Evolutionary conservation across 768 basidiomycete genomes (phyloP), one percentile per base, ranked within the genome.

Genomic region (Macrocybe gigantea): DNA sequence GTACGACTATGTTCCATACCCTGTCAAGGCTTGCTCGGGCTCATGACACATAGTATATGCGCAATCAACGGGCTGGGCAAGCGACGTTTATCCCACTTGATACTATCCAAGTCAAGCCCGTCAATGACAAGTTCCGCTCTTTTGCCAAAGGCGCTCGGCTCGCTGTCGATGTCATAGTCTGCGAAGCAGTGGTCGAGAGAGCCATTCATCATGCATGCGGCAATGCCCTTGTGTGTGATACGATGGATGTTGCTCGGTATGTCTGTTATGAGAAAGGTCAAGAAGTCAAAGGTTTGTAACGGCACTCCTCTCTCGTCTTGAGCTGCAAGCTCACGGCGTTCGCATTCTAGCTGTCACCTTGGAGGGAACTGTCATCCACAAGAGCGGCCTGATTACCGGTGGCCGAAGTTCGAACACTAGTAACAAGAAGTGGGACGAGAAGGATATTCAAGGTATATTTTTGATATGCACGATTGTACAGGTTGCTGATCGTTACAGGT

Each of bases 21-120:
- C 29, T 29, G 36, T 34, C 40, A 34, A 14, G 14, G 32, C 37
- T 41, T n/a, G 29, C 12, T 11, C 22, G 31, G 6, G 31, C 22
- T 12, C 34, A 31, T 33, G 45, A 32, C 39, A 3, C 45, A 1
- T 56, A 93, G 87, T 97, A 96, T 64, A 81, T 99, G 80, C 86
- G 93, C 52, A 93, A 87, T 51, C 93, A 96, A 65, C 87, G 94
- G 33, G 83, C 88, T 0, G 96, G 95, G 1, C 91, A 93, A 67
- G 95, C 95, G 9, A 99, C 96, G 0, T 98, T 98, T 70, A 88
- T 99, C 40, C 96, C 96, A 0, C 83, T 99, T n/a, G 95, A 98
- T 63, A 94, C 93, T 7, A 95, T 98, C 55, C 90, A 93, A 60
- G 86, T 87, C 33, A 97, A 95, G 63, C 84, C 93, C 1, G 75